Conservation (phyloP, 768 basidiomycete genomes). For the Lactifluus hygrophoroides region DNA sequence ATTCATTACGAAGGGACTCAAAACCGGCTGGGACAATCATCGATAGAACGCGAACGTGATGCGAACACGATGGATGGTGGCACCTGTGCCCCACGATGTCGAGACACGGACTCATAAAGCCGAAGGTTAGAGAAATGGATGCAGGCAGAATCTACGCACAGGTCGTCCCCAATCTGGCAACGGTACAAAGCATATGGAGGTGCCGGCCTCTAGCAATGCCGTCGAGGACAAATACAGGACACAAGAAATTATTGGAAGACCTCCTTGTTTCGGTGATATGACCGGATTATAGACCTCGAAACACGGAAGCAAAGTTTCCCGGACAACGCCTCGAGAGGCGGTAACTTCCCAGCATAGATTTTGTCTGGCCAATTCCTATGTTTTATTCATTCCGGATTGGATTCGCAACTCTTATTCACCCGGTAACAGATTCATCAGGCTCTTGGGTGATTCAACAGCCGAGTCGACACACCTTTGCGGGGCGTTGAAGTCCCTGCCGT, state of each 20-base stretch:
- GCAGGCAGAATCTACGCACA: neutral
- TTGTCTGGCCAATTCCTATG: neutral
- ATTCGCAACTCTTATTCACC: neutral
- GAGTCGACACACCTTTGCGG: neutral
- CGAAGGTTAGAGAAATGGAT: neutral
- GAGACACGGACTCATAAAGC: neutral
- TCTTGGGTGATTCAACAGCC: neutral
- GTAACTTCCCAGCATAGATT: constrained; percentile 1
- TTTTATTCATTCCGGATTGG: neutral
- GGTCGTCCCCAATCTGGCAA: neutral
- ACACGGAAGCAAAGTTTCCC: constrained; percentile 1
- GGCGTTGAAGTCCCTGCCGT: neutral
- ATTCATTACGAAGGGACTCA: neutral
- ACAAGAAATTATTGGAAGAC: neutral
- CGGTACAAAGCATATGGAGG: neutral
- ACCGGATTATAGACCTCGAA: neutral
- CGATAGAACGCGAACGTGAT: neutral
- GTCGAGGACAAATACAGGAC: neutral
- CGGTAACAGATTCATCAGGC: neutral
- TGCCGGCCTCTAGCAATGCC: neutral
- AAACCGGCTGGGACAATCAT: neutral
- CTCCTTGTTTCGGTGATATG: neutral
- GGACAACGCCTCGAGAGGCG: neutral
- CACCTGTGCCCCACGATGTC: neutral
- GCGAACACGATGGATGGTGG: neutral